phyloP scores from a whole-genome alignment of 352 stramenopile species.

The Globisporangium mamillatum region DNA sequence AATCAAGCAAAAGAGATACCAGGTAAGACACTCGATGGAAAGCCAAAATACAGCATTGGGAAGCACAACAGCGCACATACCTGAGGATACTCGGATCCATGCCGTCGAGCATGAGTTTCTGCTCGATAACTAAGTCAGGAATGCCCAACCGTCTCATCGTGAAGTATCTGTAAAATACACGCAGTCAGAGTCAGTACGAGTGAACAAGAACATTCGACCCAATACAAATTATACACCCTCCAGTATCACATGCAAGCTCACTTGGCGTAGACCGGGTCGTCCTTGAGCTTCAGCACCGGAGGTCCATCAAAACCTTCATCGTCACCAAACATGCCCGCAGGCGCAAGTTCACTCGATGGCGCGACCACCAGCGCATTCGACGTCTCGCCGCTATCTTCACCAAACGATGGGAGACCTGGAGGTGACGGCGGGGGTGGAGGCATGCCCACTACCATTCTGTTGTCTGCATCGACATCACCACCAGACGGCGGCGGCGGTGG shows the following conservation, averaged over 20 bases:
- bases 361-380: conserved; percentile 34
- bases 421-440: conserved; percentile 29
- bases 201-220: neutral
- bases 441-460: conserved; percentile 24
- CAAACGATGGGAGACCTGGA: conserved; percentile 26
- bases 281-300: conserved; percentile 75
- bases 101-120: conserved; percentile 81
- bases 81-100: conserved; percentile 58
- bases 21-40: too few relatives aligned
- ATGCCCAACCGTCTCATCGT: conserved; percentile 77
- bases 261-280: conserved; percentile 79
- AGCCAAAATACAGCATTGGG: too few relatives aligned
- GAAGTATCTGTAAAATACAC: conserved; percentile 48
- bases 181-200: neutral
- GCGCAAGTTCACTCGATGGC: conserved; percentile 20
- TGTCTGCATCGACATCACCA: conserved; percentile 13
- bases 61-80: conserved; percentile 16
- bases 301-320: conserved; percentile 24
- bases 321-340: conserved; percentile 20
- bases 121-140: conserved; percentile 66
- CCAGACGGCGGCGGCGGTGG: conserved; percentile 33
- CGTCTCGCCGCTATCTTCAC: conserved; percentile 21
- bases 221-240: too few relatives aligned
- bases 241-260: conserved; percentile 17
- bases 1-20: neutral